These are phyloP conservation scores for Bretschneidera sinensis DNA, from an alignment of 345 rosid genomes.

Conservation along the genomic window DNA sequence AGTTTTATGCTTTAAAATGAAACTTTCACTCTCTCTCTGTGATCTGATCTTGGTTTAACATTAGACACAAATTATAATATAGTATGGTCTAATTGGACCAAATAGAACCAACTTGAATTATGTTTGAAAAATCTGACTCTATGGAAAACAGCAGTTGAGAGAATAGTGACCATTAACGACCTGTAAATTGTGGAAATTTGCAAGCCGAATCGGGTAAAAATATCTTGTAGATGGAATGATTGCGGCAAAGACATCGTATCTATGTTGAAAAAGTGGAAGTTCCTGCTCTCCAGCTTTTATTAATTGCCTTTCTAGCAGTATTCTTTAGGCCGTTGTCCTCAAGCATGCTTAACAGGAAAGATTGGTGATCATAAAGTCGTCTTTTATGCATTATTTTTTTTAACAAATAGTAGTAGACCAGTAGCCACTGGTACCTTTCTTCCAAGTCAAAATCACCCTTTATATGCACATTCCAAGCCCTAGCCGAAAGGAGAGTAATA, in stretches of 20 bases:
- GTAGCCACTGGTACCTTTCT: too few species aligned
- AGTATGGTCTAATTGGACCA: too few species aligned
- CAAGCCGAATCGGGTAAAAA: too few species aligned
- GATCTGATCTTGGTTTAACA: not conserved
- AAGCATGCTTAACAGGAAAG: not conserved
- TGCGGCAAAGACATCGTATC: not conserved
- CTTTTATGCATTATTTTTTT: not conserved
- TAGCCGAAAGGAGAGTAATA: constrained; percentile 25
- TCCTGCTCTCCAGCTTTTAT: too few species aligned
- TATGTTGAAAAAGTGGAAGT: constrained; percentile 8
- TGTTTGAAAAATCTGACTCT: not conserved
- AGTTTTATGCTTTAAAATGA: not conserved
- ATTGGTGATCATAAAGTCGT: constrained; percentile 5
- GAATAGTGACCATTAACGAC: too few species aligned
- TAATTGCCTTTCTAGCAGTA: too few species aligned
- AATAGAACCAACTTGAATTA: not conserved
- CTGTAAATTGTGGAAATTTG: too few species aligned
- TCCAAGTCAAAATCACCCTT: constrained; percentile 14
- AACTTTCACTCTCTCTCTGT: too few species aligned
- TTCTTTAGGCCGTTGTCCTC: not conserved
- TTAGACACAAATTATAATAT: too few species aligned
- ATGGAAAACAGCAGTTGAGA: not conserved
- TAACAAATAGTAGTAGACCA: too few species aligned
- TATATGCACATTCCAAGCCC: not conserved
- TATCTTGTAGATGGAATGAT: not conserved